These are phyloP conservation scores for Thraustotheca clavata DNA, from an alignment of 352 stramenopile genomes.

Conservation along the genomic window DNA sequence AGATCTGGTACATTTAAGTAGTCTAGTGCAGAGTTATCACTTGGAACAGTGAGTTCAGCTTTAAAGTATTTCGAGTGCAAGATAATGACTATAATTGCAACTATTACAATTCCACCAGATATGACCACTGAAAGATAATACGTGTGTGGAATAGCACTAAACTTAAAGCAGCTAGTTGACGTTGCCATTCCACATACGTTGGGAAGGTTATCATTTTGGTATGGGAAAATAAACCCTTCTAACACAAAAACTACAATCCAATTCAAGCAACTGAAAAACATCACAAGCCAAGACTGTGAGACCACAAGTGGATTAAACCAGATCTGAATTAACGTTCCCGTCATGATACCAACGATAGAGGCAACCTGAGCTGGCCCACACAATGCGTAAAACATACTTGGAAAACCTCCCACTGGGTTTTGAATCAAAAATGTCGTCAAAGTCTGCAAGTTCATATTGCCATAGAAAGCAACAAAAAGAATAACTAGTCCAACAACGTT, in stretches of 20 bases:
- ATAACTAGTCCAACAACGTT: slow-evolving; percentile 23
- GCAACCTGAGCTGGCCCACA: slow-evolving; percentile 22
- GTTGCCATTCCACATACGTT: slow-evolving; percentile 18
- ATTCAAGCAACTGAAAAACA: slow-evolving; percentile 23
- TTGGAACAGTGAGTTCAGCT: slow-evolving; percentile 4
- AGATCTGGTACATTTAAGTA: slow-evolving; percentile 18
- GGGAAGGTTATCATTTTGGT: slow-evolving; percentile 10
- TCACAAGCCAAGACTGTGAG: slow-evolving; percentile 22
- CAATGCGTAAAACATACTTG: slow-evolving; percentile 15
- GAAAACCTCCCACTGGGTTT: slow-evolving; percentile 22
- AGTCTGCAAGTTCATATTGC: slow-evolving; percentile 25
- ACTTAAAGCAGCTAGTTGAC: slow-evolving; percentile 23
- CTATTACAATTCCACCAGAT: neutral
- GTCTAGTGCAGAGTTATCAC: slow-evolving; percentile 15
- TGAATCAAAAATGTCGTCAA: slow-evolving; percentile 25
- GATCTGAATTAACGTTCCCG: slow-evolving; percentile 23
- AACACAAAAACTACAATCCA: slow-evolving; percentile 24
- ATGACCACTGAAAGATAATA: slow-evolving; percentile 24
- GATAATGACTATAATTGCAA: slow-evolving; percentile 20
- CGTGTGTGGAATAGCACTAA: slow-evolving; percentile 7
- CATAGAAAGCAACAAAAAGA: slow-evolving; percentile 23
- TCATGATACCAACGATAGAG: slow-evolving; percentile 26
- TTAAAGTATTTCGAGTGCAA: neutral
- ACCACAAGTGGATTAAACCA: slow-evolving; percentile 23
- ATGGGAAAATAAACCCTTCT: slow-evolving; percentile 22